Base-by-base conservation (phyloP, 495 filamentous ascomycete genomes). In the Lasiosphaeria miniovina region DNA sequence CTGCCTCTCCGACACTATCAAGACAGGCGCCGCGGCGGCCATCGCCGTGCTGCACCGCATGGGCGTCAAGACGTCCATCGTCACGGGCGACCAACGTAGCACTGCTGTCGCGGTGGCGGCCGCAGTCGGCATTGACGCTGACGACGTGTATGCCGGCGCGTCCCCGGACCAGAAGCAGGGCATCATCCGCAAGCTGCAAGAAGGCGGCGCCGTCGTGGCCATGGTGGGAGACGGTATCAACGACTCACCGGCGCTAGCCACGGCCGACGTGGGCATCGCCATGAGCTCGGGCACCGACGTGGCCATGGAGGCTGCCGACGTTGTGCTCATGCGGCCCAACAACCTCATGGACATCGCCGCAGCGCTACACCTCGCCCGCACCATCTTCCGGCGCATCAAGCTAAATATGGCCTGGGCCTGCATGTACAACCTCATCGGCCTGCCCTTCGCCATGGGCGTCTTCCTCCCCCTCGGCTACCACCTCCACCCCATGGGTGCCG, bases 151-250 rank as follows among this genome's bases (percentile, higher is more conserved):
- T 69, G 91, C 94, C 40, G 88, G 88, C 14, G 88, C 91, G 36
- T 89, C 90, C 6, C 94, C 94, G 1, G 87, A 89, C 46, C 86
- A 94, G 63, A 99, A 99, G 62, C 90, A 91, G 61, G 76, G 78
- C 33, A 95, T 98, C 67, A 84, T 99, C 71, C 82, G 84, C 15
- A 71, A 84, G 49, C 81, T 97, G 40, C 89, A 97, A 74, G 78
- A 77, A 0, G 62, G 72, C 3, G 91, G 91, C 60, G 82, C 88
- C 49, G 78, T 87, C 54, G 90, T 99, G 31, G 94, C 91, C 64
- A 98, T 99, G 94, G 94, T 98, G 31, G 94, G 94, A 54, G 94
- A 99, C 69, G 94, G 94, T 41, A 97, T 99, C 81, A 99, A 99
- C 72, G 94, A 99, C 78, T 97, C 93, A 0, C 94, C 94, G 1